A percentile compares a stretch with the other conserved stretches of the same genome.
These are phyloP conservation scores for Nemania serpens DNA, from an alignment of 2,329 filamentous ascomycete genomes.

Conservation along the genomic window DNA sequence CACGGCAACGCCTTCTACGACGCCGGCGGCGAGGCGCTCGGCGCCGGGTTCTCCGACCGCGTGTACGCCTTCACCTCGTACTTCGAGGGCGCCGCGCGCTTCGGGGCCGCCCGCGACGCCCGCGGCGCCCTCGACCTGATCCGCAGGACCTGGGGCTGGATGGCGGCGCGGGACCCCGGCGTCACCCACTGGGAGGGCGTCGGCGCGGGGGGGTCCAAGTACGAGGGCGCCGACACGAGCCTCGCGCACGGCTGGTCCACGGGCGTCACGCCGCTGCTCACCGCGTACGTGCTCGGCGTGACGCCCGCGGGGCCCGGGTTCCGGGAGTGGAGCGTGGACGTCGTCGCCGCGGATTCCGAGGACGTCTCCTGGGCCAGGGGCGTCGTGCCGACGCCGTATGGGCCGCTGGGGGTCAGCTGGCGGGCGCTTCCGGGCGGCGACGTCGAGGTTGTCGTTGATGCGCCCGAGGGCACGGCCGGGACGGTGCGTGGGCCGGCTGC, in stretches of 20 bases:
- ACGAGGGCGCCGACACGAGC: conserved; percentile 53
- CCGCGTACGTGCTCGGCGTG: conserved; percentile 53
- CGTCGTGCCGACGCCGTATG: conserved; percentile 48
- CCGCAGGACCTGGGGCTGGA: conserved; percentile 54
- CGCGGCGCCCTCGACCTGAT: conserved; percentile 51
- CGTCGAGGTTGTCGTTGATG: conserved; percentile 39
- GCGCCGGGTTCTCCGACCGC: conserved; percentile 46
- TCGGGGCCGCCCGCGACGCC: conserved; percentile 42
- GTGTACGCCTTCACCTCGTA: conserved; percentile 59
- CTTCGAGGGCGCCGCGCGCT: conserved; percentile 57
- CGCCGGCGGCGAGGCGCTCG: conserved; percentile 44
- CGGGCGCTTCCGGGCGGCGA: conserved; percentile 27
- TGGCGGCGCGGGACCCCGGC: conserved; percentile 51
- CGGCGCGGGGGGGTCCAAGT: conserved; percentile 47
- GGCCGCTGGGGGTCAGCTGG: conserved; percentile 48
- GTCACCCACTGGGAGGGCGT: conserved; percentile 59
- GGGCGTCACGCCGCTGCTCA: conserved; percentile 53
- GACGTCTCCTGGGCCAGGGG: conserved; percentile 35
- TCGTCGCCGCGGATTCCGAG: conserved; percentile 36
- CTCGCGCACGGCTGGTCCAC: conserved; percentile 58
- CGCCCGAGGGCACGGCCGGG: conserved; percentile 41
- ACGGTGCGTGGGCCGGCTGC: conserved; percentile 33
- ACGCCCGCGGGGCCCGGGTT: conserved; percentile 52
- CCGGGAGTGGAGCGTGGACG: conserved; percentile 46
- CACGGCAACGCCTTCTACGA: conserved; percentile 61